These are phyloP conservation scores for Penicillium polonicum DNA, from an alignment of 2,329 filamentous ascomycete species.

Conservation along the genomic window DNA sequence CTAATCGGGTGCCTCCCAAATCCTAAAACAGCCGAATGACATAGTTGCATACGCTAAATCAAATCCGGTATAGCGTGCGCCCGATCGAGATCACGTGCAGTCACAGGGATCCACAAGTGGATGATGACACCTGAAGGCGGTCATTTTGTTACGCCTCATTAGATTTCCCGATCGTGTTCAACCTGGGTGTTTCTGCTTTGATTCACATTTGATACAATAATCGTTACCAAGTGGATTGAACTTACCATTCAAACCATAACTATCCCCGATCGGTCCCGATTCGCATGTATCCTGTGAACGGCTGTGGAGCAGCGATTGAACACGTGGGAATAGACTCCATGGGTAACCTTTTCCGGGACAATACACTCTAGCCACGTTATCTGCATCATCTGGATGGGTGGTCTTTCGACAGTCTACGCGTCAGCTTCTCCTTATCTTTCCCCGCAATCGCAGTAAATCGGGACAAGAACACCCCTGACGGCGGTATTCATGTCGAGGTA, in stretches of 20 bases:
- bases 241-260: background rate
- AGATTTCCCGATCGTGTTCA: background rate
- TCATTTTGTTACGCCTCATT: background rate
- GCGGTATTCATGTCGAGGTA: conserved; percentile 9
- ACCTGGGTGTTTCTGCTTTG: background rate
- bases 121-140: conserved; percentile 5
- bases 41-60: background rate
- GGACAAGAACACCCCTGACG: conserved; percentile 6
- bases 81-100: background rate
- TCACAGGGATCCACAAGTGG: conserved; percentile 1
- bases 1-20: background rate
- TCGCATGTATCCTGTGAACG: background rate
- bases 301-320: background rate
- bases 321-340: conserved; percentile 8
- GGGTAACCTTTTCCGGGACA: background rate
- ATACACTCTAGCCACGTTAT: background rate
- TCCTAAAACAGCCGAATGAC: background rate
- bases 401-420: background rate
- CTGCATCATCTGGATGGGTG: conserved; percentile 11
- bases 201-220: background rate
- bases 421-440: conserved; percentile 10
- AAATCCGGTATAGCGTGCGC: background rate
- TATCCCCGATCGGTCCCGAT: background rate
- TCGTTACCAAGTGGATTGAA: background rate
- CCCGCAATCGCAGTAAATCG: conserved; percentile 3